Conservation (phyloP, 805 yeast genomes). For the Lipomyces yamanashiensis region DNA sequence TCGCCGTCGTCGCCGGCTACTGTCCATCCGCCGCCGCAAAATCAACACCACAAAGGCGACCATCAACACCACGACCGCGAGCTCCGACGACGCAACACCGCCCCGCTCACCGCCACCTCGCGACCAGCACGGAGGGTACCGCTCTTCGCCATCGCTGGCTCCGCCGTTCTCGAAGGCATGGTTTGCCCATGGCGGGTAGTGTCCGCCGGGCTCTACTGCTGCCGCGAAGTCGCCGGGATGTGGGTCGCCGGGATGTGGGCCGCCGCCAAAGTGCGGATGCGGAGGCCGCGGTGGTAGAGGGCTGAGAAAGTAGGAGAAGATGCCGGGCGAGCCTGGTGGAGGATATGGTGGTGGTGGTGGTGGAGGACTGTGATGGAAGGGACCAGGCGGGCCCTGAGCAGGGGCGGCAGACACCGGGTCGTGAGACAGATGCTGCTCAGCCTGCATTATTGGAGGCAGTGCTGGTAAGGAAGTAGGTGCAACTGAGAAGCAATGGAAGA, state of each 20-base stretch:
- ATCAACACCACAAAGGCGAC: not conserved
- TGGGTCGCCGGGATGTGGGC: no score
- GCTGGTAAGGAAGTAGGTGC: no score
- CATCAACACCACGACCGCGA: not conserved
- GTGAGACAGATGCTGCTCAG: not conserved
- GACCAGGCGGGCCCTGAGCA: not conserved
- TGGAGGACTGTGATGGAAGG: not conserved
- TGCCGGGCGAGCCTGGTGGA: not conserved
- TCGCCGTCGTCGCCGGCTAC: conserved; percentile 7
- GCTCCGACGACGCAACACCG: not conserved
- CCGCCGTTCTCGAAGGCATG: not conserved
- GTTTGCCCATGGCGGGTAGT: not conserved
- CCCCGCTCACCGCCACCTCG: not conserved
- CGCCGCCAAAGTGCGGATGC: not conserved
- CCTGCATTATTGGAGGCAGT: not conserved
- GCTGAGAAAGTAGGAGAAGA: not conserved
- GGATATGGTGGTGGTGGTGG: not conserved
- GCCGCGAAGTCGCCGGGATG: not conserved
- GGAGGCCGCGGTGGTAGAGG: not conserved
- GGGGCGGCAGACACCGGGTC: not conserved
- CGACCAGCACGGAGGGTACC: not conserved
- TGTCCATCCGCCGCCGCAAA: not conserved
- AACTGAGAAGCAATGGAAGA: no score
- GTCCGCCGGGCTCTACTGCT: not conserved
- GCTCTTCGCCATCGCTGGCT: not conserved